Conservation (phyloP, 768 basidiomycete genomes). For the Omphalotus guepiniiformis region DNA sequence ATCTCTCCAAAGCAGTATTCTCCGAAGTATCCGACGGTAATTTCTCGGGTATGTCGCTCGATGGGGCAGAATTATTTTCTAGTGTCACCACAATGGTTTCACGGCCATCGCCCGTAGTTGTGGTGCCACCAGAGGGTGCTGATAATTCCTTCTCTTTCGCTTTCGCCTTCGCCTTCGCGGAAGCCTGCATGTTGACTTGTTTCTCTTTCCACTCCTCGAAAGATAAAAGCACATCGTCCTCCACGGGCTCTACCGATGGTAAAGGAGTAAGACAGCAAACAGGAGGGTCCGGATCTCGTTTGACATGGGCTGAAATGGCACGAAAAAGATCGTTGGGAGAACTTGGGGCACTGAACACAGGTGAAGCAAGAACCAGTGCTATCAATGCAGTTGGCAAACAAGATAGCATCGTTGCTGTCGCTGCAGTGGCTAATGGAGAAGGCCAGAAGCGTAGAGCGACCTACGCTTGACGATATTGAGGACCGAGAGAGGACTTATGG, state of each 20-base stretch:
- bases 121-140: slow-evolving; percentile 16
- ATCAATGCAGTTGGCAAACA: slow-evolving; percentile 2
- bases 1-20: slow-evolving; percentile 19
- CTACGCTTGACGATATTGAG: too few relatives aligned
- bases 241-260: slow-evolving; percentile 41
- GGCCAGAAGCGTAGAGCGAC: too few relatives aligned
- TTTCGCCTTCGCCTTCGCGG: slow-evolving; percentile 20
- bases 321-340: slow-evolving; percentile 59
- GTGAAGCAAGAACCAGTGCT: slow-evolving; percentile 1
- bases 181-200: slow-evolving; percentile 39
- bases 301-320: slow-evolving; percentile 44
- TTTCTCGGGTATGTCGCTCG: background rate
- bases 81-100: slow-evolving; percentile 11
- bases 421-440: too few relatives aligned
- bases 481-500: too few relatives aligned
- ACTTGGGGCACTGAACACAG: slow-evolving; percentile 16
- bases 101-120: slow-evolving; percentile 6
- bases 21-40: background rate
- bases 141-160: slow-evolving; percentile 21
- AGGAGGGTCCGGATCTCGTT: slow-evolving; percentile 50
- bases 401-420: too few relatives aligned
- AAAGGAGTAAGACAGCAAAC: slow-evolving; percentile 67
- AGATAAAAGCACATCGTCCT: slow-evolving; percentile 66
- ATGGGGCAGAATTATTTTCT: background rate
- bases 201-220: slow-evolving; percentile 90